Evolutionary conservation across 805 yeast species (phyloP).

Genomic region (Cyberlindnera xishuangbannaensis): DNA sequence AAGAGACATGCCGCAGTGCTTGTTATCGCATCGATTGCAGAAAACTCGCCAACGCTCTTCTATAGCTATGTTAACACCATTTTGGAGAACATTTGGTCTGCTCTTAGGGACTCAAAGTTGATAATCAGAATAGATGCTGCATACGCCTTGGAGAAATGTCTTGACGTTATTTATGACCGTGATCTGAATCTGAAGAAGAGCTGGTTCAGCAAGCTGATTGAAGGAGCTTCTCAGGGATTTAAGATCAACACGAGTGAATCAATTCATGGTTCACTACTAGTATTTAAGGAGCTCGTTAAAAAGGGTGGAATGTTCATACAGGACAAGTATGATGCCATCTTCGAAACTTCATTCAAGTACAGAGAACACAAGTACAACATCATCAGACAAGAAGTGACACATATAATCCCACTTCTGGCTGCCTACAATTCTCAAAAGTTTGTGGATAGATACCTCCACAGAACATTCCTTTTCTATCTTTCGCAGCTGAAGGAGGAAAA

Average conservation of each 20-base stretch:
- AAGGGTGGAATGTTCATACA: constrained; percentile 69
- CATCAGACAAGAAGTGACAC: constrained; percentile 79
- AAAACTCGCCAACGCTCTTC: constrained; percentile 78
- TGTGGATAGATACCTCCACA: constrained; percentile 74
- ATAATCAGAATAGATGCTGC: constrained; percentile 82
- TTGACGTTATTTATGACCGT: constrained; percentile 72
- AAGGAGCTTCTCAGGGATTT: constrained; percentile 60
- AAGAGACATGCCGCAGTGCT: constrained; percentile 89
- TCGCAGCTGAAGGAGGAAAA: constrained; percentile 69
- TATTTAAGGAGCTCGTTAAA: constrained; percentile 69
- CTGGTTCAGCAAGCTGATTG: constrained; percentile 70
- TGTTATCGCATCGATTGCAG: constrained; percentile 76
- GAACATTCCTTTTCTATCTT: constrained; percentile 69
- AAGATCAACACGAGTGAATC: constrained; percentile 52
- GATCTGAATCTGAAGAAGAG: constrained; percentile 63
- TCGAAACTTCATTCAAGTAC: constrained; percentile 65
- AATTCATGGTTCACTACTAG: constrained; percentile 83
- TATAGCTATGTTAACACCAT: constrained; percentile 74
- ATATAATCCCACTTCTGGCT: constrained; percentile 78
- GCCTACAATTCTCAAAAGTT: constrained; percentile 69
- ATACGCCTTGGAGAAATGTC: constrained; percentile 66
- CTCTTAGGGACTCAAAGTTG: constrained; percentile 72
- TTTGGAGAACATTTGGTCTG: constrained; percentile 81
- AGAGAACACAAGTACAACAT: constrained; percentile 73
- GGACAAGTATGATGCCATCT: constrained; percentile 68